These are phyloP conservation scores for Suillus cothurnatus DNA, from an alignment of 768 basidiomycete species.

Conservation along the genomic window DNA sequence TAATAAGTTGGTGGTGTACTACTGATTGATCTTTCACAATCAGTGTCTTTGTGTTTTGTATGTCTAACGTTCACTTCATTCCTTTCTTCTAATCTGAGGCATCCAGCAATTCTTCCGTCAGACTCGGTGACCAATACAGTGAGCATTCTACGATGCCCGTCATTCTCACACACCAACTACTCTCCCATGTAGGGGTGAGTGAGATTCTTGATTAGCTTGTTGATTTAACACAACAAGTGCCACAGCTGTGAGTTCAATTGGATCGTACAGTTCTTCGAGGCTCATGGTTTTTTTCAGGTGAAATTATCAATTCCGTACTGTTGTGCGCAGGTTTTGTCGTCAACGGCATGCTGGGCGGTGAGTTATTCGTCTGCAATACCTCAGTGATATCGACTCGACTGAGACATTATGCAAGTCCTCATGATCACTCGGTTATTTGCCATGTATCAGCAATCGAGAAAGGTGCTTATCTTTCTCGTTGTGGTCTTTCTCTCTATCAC, in stretches of 20 bases:
- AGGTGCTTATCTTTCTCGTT: background rate
- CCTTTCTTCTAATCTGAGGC: background rate
- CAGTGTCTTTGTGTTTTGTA: background rate
- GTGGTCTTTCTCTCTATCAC: background rate
- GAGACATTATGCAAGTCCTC: background rate
- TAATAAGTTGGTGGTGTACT: background rate
- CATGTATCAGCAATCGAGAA: constrained; percentile 2
- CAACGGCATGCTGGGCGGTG: background rate
- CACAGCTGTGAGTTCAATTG: background rate
- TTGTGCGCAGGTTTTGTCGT: background rate
- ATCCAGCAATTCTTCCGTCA: background rate
- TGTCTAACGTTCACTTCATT: background rate
- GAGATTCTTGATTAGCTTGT: too few relatives aligned
- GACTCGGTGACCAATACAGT: background rate
- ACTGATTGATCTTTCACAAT: background rate
- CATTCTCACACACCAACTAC: background rate
- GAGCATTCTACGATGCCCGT: background rate
- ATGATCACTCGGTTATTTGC: background rate
- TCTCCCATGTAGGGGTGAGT: constrained; percentile 1
- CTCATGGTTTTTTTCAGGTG: background rate
- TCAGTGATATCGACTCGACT: background rate
- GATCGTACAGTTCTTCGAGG: background rate
- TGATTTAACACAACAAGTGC: background rate
- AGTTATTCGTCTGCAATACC: background rate
- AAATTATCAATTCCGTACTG: background rate